phyloP scores from a whole-genome alignment of 164 flowering plant species.

The Litsea cubeba region DNA sequence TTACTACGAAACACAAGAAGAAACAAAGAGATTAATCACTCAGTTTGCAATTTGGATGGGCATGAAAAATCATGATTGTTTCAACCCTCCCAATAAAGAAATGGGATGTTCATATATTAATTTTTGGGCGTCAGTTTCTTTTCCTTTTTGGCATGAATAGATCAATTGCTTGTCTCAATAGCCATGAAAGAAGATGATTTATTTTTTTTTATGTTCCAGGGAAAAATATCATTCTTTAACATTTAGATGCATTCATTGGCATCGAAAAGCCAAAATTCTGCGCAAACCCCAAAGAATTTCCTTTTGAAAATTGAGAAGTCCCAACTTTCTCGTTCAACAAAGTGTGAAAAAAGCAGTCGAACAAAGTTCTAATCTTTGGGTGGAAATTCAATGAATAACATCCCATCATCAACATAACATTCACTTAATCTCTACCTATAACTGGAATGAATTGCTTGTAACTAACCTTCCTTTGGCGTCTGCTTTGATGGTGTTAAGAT shows the following conservation, averaged over 20 bases:
- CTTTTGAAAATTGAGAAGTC: neutral
- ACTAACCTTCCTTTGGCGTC: conserved; percentile 79
- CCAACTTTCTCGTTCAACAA: neutral
- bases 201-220: too few species aligned
- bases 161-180: too few species aligned
- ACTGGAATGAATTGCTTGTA: neutral
- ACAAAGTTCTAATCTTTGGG: too few species aligned
- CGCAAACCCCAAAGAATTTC: neutral
- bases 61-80: too few species aligned
- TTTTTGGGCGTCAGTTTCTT: too few species aligned
- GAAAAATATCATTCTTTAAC: too few species aligned
- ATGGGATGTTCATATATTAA: too few species aligned
- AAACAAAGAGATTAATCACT: neutral
- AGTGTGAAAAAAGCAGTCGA: neutral
- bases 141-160: too few species aligned
- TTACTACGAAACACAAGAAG: conserved; percentile 38
- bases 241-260: neutral
- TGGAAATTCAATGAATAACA: neutral
- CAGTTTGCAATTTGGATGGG: too few species aligned
- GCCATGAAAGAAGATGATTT: neutral
- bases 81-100: too few species aligned
- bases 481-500: conserved; percentile 70
- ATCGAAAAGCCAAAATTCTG: neutral
- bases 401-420: neutral
- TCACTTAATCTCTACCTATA: neutral